A percentile compares a stretch with the other conserved stretches of the same genome.
Evolutionary conservation across 2,329 filamentous ascomycete species (phyloP).

Genomic region (Geosmithia putterillii): DNA sequence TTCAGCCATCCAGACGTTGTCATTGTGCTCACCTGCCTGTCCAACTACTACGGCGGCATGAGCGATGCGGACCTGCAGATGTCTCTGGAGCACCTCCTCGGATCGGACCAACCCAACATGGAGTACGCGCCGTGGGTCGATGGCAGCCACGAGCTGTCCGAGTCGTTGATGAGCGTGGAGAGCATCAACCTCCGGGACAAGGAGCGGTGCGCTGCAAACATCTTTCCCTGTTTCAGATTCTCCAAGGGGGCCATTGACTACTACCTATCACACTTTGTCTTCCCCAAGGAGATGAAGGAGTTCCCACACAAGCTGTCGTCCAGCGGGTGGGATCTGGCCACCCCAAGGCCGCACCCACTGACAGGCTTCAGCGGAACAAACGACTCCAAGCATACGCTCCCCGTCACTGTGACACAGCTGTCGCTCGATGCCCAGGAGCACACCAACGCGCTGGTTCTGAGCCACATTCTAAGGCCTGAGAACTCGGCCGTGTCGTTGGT

Average conservation of each 20-base stretch:
- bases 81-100: constrained; percentile 35
- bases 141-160: constrained; percentile 25
- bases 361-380: constrained; percentile 63
- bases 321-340: constrained; percentile 55
- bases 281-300: constrained; percentile 51
- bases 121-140: constrained; percentile 42
- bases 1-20: constrained; percentile 57
- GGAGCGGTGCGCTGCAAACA: constrained; percentile 28
- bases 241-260: constrained; percentile 42
- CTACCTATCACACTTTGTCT: constrained; percentile 52
- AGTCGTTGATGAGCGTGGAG: constrained; percentile 36
- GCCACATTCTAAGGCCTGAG: constrained; percentile 40
- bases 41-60: constrained; percentile 54
- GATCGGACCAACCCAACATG: constrained; percentile 40
- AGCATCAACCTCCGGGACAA: constrained; percentile 46
- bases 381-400: constrained; percentile 46
- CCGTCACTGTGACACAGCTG: constrained; percentile 39
- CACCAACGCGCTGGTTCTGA: constrained; percentile 56
- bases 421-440: constrained; percentile 43
- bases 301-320: constrained; percentile 50
- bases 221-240: constrained; percentile 38
- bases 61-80: constrained; percentile 32
- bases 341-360: constrained; percentile 29
- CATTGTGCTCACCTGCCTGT: constrained; percentile 51
- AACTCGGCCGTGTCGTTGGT: constrained; percentile 24